phyloP scores from a whole-genome alignment of 1,284 basidiomycete genomes.

The Rhodotorula sp. region DNA sequence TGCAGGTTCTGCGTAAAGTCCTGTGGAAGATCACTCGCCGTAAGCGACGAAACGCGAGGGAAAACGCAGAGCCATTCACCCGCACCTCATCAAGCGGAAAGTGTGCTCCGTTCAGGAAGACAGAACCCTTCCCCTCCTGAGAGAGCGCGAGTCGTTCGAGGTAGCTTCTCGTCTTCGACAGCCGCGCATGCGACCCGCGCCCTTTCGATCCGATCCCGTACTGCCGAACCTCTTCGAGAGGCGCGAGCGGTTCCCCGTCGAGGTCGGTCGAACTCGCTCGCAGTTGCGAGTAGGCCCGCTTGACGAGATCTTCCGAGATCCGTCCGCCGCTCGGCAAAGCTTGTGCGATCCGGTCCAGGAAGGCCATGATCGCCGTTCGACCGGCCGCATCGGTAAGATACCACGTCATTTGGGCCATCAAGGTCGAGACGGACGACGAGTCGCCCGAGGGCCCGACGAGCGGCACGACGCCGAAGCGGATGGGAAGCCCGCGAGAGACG shows the following conservation, averaged over 20 bases:
- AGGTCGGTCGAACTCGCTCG: constrained; percentile 40
- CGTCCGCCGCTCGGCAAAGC: neutral
- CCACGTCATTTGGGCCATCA: constrained; percentile 72
- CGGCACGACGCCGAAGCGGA: constrained; percentile 81
- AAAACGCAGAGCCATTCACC: constrained; percentile 20
- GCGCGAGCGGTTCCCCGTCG: constrained; percentile 27
- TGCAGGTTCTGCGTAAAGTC: constrained; percentile 54
- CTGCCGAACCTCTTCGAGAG: constrained; percentile 45
- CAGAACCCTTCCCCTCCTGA: constrained; percentile 46
- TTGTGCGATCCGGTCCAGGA: constrained; percentile 33
- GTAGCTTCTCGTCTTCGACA: constrained; percentile 30
- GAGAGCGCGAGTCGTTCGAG: constrained; percentile 30
- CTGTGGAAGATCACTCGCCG: constrained; percentile 51
- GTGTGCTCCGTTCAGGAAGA: constrained; percentile 86
- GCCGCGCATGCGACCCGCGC: neutral
- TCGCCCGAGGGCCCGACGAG: constrained; percentile 57
- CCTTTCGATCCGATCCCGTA: constrained; percentile 40
- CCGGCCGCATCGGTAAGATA: constrained; percentile 67
- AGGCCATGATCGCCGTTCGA: constrained; percentile 58
- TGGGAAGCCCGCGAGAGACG: constrained; percentile 68
- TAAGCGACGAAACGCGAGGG: neutral
- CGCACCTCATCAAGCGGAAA: constrained; percentile 68
- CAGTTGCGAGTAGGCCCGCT: constrained; percentile 45
- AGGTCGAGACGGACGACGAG: constrained; percentile 52
- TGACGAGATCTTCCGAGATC: constrained; percentile 42